Evolutionary conservation across 108 stramenopile genomes (phyloP), one percentile per base, ranked within the genome.

Genomic region (Seminavis robusta): DNA sequence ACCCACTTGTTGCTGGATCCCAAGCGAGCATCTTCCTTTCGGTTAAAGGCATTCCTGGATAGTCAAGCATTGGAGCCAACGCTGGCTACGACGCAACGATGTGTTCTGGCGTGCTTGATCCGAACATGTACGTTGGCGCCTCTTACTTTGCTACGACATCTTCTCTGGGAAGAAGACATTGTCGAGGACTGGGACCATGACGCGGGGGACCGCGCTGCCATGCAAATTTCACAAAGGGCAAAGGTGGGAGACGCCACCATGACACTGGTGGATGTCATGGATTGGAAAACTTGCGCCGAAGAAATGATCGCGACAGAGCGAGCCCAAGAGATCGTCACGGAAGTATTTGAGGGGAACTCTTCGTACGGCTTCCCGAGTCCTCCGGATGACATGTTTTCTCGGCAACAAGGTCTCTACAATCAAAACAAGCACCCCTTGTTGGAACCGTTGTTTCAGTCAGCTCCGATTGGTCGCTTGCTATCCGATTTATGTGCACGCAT

Each of bases 1-100:
- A n/a, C n/a, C n/a, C n/a, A n/a, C n/a, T n/a, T n/a, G n/a, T 61
- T 84, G 31, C 60, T 92, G 19, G 74, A 92, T 76, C 86, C 86
- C 10, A 52, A 60, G 0, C 60, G 46, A 31, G 69, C 85, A 16
- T 67, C 78, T 11, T 52, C 69, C 33, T 92, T 92, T 66, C 28
- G 52, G n/a, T 77, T 86, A 4, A 71, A 73, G 16, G 76, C 65
- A 11, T 47, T 51, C 33, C 86, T 71, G 45, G 87, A 92, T 56
- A 57, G 42, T 21, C 71, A 86, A 24, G 49, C 80, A 0, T 63
- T 74, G 27, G 69, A 80, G 33, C 59, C 86, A 10, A 76, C 81
- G 8, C 57, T 92, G 15, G 80, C 84, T 1, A 85, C 86, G 4
- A 79, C 69, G 50, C 77, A 75, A 37, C 60, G 84, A 47, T 88